phyloP scores from a whole-genome alignment of 2,329 filamentous ascomycete genomes.

The Colletotrichum phormii region DNA sequence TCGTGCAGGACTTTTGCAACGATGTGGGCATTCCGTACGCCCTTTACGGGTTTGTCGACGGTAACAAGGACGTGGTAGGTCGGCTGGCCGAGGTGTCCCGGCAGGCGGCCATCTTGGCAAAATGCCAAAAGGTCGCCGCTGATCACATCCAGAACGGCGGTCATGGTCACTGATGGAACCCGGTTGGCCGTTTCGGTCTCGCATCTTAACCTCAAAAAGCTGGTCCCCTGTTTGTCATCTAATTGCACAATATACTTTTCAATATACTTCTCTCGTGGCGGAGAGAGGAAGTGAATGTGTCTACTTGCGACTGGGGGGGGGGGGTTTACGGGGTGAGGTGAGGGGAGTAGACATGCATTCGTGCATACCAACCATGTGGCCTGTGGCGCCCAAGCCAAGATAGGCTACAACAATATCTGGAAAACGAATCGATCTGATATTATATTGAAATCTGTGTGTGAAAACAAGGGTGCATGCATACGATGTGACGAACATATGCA shows the following conservation, averaged over 20 bases:
- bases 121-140: conserved; percentile 72
- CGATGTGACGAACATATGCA: background rate
- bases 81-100: conserved; percentile 82
- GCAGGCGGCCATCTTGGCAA: conserved; percentile 81
- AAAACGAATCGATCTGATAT: background rate
- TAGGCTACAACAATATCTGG: conserved; percentile 5
- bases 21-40: conserved; percentile 89
- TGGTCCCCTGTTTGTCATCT: background rate
- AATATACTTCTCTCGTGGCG: background rate
- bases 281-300: background rate
- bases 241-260: background rate
- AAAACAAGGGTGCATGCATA: background rate
- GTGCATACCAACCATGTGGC: background rate
- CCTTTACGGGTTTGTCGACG: conserved; percentile 85
- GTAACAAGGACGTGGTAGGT: conserved; percentile 84
- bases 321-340: background rate
- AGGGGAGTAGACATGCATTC: conserved; percentile 1
- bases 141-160: conserved; percentile 36
- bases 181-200: background rate
- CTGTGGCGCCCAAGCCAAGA: background rate
- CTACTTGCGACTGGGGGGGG: background rate
- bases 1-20: conserved; percentile 84
- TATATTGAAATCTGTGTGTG: background rate
- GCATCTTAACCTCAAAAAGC: background rate
- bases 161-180: conserved; percentile 32